phyloP scores from a whole-genome alignment of 495 filamentous ascomycete genomes.

The Aspergillus conjunctus region DNA sequence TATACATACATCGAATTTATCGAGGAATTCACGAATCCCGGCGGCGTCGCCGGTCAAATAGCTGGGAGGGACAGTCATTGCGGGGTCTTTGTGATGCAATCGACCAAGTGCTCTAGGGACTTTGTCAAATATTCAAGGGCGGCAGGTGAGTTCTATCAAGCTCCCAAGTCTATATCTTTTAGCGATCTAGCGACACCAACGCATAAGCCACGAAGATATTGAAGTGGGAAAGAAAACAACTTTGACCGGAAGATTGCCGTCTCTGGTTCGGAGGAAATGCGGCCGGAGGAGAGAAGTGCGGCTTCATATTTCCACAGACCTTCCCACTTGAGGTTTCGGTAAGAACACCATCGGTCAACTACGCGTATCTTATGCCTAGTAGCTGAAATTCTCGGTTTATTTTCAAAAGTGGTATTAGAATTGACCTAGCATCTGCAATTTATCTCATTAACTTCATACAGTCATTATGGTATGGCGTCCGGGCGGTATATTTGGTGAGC shows the following conservation, averaged over 20 bases:
- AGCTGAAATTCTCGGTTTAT: not conserved
- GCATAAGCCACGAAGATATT: not conserved
- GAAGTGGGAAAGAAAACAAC: not conserved
- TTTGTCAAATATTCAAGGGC: no score
- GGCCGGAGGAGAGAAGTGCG: conserved; percentile 2
- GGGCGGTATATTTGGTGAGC: not conserved
- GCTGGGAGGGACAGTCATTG: conserved; percentile 50
- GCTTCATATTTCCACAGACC: conserved; percentile 11
- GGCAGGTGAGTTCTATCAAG: no score
- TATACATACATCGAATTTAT: conserved; percentile 82
- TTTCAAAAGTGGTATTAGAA: not conserved
- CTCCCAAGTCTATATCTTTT: no score
- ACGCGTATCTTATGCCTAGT: not conserved
- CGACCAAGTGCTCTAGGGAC: not conserved
- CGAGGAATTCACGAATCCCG: conserved; percentile 78
- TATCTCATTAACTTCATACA: conserved; percentile 24
- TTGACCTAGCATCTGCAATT: conserved; percentile 1
- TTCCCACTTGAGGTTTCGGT: conserved; percentile 2
- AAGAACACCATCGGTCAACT: not conserved
- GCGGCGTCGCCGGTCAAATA: conserved; percentile 79
- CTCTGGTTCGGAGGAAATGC: conserved; percentile 15
- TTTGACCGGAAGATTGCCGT: conserved; percentile 7
- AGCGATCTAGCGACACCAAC: no score
- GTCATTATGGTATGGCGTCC: conserved; percentile 19
- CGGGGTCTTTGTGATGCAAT: conserved; percentile 24